These are phyloP conservation scores for Botryotinia calthae DNA, from an alignment of 2,329 filamentous ascomycete genomes.

Conservation along the genomic window DNA sequence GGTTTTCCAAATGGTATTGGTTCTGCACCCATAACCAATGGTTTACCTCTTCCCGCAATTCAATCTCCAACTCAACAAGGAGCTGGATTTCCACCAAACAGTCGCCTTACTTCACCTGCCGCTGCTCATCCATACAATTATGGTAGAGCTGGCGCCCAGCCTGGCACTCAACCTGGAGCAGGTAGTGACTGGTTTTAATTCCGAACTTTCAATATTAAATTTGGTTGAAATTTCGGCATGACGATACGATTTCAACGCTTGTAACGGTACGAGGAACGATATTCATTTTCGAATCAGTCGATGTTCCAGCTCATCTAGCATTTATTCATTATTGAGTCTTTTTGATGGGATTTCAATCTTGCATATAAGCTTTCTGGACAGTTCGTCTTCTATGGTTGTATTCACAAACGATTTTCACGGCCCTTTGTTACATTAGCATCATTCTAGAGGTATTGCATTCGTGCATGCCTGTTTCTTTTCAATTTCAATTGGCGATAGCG, in stretches of 20 bases:
- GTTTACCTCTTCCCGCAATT: constrained; percentile 25
- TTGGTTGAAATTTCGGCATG: constrained; percentile 30
- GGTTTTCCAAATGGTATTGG: constrained; percentile 35
- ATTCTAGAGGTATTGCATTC: constrained; percentile 26
- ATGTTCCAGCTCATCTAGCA: constrained; percentile 26
- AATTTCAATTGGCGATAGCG: constrained; percentile 33
- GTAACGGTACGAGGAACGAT: constrained; percentile 41
- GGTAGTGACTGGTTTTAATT: constrained; percentile 38
- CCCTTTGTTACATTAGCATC: constrained; percentile 40
- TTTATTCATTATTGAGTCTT: constrained; percentile 19
- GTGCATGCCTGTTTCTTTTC: constrained; percentile 29
- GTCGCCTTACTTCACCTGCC: constrained; percentile 28
- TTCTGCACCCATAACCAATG: constrained; percentile 26
- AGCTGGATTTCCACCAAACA: constrained; percentile 31
- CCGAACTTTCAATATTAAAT: constrained; percentile 15
- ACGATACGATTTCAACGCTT: constrained; percentile 40
- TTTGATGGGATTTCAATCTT: constrained; percentile 4
- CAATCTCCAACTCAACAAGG: constrained; percentile 25
- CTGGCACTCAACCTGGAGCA: constrained; percentile 32
- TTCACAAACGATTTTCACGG: constrained; percentile 40
- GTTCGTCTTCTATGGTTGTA: constrained; percentile 34
- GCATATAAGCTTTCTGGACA: constrained; percentile 8
- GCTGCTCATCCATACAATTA: constrained; percentile 34
- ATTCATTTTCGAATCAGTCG: constrained; percentile 35
- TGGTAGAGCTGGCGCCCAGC: constrained; percentile 32